Evolutionary conservation across 73 alveolate genomes (phyloP).

Genomic region (Symbiodinium pilosum): DNA sequence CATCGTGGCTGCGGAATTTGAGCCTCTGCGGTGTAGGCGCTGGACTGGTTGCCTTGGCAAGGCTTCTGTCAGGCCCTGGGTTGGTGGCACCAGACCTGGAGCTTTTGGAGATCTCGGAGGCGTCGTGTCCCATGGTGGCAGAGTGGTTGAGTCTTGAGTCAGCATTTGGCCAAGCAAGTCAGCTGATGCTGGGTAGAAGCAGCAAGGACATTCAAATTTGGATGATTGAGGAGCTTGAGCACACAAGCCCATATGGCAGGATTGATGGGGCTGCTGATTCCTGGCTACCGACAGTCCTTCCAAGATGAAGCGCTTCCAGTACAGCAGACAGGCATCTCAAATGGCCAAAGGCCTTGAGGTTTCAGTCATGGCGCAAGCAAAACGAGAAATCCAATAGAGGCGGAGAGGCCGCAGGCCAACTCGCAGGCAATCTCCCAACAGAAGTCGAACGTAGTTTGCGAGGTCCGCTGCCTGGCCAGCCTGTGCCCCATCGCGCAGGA

Average conservation of each 20-base stretch:
- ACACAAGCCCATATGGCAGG: slow-evolving; percentile 5
- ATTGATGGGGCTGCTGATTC: slow-evolving; percentile 1
- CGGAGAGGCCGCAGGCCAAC: no score
- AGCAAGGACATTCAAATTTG: background rate
- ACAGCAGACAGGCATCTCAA: background rate
- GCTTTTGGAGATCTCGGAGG: background rate
- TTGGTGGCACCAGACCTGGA: background rate
- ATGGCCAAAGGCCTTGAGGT: background rate
- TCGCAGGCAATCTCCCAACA: no score
- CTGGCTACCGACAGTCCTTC: background rate
- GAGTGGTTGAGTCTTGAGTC: background rate
- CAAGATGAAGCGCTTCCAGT: background rate
- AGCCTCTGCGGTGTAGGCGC: background rate
- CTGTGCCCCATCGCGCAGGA: background rate
- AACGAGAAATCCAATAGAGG: no score
- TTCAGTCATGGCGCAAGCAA: no score
- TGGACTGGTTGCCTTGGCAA: background rate
- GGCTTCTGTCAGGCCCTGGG: background rate
- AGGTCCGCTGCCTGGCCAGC: slow-evolving; percentile 10
- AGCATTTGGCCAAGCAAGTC: no score
- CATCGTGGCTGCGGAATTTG: background rate
- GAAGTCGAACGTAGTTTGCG: no score
- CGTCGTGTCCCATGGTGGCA: background rate
- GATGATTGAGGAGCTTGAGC: background rate
- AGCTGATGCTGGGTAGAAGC: background rate